Evolutionary conservation across 108 stramenopile species (phyloP), one percentile per base, ranked within the genome.

Genomic region (Fistulifera pelliculosa): DNA sequence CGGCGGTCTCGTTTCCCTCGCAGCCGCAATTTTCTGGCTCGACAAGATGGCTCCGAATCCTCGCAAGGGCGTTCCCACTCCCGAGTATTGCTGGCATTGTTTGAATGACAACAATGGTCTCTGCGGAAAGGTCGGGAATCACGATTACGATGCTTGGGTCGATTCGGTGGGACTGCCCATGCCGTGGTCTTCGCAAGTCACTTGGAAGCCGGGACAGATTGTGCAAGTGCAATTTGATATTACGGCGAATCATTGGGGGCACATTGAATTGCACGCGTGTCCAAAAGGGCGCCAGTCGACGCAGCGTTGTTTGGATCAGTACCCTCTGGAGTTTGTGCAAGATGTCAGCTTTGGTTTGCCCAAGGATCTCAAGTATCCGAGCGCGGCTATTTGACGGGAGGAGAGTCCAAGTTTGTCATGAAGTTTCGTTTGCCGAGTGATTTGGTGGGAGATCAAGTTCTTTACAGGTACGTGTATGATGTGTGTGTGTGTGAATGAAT

Each of bases 241-340:
- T 1, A 77, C 76, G 18, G 75, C 75, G 24, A 66, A 71, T 52
- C 75, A 71, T 47, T 52, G 62, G 40, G 76, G 76, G 1, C 76
- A 77, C 39, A 67, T 73, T 19, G 58, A 54, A 1, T 64, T 73
- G 47, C 50, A 69, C 47, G 74, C 66, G 22, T 75, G 74, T 61
- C 70, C 38, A 6, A 3, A 8, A 35, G 31, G 31, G 3, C 31
- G 31, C 8, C 31, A 35, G 31, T 35, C 78, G 1, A 73, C 74
- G 1, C 69, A 75, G 59, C 72, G 62, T 31, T 85, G 84, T 49
- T 81, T 85, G 41, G 69, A 80, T 27, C 11, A 47, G 12, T 39
- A 67, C 64, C 71, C 60, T 43, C 38, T 85, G 14, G 61, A 61
- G 35, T 79, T 85, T 51, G 65, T 81, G 0, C 18, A 45, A 18